A percentile compares a stretch with the other conserved stretches of the same genome.
Conservation (phyloP, 169 alveolate species). For the Babesia divergens region DNA sequence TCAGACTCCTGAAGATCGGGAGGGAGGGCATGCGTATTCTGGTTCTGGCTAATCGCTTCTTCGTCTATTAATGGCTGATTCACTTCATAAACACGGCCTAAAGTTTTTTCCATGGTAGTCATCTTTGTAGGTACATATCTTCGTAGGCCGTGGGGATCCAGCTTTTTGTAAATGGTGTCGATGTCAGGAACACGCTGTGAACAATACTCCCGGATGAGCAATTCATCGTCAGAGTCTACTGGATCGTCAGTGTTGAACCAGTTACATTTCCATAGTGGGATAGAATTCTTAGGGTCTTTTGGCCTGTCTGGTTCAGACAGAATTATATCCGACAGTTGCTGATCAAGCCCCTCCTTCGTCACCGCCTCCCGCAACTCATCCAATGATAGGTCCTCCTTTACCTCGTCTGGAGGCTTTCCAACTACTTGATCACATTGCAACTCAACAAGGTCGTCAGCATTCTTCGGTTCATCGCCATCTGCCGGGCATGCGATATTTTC, state of each 20-base stretch:
- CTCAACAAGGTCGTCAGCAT: not conserved
- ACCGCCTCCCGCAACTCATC: not conserved
- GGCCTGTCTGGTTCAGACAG: not conserved
- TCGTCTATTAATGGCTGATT: constrained; percentile 21
- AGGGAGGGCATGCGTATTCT: not conserved
- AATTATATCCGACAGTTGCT: constrained; percentile 2
- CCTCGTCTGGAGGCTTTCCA: not conserved
- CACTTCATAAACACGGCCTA: constrained; percentile 52
- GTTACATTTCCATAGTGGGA: constrained; percentile 12
- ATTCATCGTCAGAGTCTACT: constrained; percentile 52
- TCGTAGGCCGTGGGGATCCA: constrained; percentile 56
- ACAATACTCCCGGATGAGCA: constrained; percentile 38
- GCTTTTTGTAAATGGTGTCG: constrained; percentile 34
- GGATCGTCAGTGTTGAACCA: constrained; percentile 56
- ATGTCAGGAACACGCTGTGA: constrained; percentile 16
- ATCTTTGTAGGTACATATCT: constrained; percentile 15
- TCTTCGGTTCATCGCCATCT: not conserved
- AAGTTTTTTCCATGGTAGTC: constrained; percentile 1
- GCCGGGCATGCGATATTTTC: not conserved
- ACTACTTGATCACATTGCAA: not conserved
- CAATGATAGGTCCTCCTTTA: not conserved
- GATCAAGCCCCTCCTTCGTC: not conserved
- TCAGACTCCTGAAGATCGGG: not conserved
- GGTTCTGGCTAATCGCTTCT: not conserved
- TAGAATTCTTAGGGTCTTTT: not conserved